Conservation (phyloP, 176 grass and related monocot species). For the Cenchrus purpureus region DNA sequence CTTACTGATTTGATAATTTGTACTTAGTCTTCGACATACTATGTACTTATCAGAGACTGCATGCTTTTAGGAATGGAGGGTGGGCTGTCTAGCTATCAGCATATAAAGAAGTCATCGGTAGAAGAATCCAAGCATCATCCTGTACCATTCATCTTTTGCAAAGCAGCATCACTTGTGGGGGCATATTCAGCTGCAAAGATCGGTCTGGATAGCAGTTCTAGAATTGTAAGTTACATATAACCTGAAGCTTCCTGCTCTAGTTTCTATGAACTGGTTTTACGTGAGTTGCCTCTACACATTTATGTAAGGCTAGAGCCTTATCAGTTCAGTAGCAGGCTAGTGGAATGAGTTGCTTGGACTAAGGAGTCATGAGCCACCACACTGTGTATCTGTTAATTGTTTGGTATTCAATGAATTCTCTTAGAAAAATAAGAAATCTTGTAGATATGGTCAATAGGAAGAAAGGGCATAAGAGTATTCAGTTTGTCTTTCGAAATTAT, state of each 20-base stretch:
- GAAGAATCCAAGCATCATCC: conserved; percentile 43
- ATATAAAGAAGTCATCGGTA: conserved; percentile 38
- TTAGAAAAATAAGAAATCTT: conserved; percentile 11
- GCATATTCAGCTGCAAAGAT: conserved; percentile 63
- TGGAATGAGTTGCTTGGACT: background rate
- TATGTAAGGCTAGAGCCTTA: conserved; percentile 28
- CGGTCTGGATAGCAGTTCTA: conserved; percentile 42
- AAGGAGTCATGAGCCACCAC: background rate
- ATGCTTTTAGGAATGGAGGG: conserved; percentile 35
- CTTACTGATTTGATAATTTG: conserved; percentile 13
- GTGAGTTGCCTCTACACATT: conserved; percentile 10
- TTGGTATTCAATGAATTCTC: conserved; percentile 2
- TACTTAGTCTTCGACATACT: conserved; percentile 5
- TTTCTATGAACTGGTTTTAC: conserved; percentile 1
- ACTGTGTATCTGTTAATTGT: background rate
- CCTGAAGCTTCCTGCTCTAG: conserved; percentile 41
- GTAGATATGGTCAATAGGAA: conserved; percentile 12
- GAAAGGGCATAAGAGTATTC: background rate
- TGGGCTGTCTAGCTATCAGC: conserved; percentile 50
- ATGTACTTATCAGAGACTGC: conserved; percentile 41
- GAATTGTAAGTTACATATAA: conserved; percentile 51
- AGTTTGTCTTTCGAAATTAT: background rate
- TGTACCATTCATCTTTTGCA: conserved; percentile 49
- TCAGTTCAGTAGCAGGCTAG: conserved; percentile 12
- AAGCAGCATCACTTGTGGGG: conserved; percentile 58